Conservation (phyloP, 768 basidiomycete genomes). For the Mrakia frigida region DNA sequence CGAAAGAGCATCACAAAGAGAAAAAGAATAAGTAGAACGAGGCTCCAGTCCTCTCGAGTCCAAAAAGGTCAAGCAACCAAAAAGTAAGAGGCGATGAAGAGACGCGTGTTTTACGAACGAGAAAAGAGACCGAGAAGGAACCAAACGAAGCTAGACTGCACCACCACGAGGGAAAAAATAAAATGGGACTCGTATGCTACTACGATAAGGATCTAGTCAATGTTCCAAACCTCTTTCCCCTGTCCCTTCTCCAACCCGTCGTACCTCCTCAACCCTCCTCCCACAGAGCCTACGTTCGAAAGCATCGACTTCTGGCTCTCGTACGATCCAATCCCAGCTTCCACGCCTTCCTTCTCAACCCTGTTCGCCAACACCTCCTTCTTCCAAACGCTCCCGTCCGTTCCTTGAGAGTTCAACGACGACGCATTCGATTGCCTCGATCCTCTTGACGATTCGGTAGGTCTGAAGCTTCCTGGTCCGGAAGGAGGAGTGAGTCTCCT, state of each 20-base stretch:
- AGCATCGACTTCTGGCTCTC: not conserved
- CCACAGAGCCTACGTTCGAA: not conserved
- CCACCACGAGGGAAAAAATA: not conserved
- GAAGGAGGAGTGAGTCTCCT: not conserved
- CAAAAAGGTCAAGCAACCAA: too few relatives aligned
- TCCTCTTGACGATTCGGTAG: not conserved
- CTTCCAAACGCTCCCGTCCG: not conserved
- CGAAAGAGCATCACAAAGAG: too few relatives aligned
- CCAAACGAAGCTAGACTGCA: too few relatives aligned
- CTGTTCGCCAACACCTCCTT: not conserved
- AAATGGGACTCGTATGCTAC: not conserved
- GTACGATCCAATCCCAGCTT: not conserved
- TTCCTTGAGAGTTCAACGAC: not conserved
- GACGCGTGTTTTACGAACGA: too few relatives aligned
- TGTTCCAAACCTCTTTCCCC: not conserved
- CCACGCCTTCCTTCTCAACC: not conserved
- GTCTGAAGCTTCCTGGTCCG: not conserved
- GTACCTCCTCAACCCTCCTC: not conserved
- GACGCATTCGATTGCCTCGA: not conserved
- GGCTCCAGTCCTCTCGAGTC: too few relatives aligned
- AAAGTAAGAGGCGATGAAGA: too few relatives aligned
- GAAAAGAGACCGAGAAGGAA: too few relatives aligned
- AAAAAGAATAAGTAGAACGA: too few relatives aligned
- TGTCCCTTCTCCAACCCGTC: conserved; percentile 6
- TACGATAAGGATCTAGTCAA: not conserved